Evolutionary conservation across 108 stramenopile species (phyloP), one percentile per base, ranked within the genome.

Genomic region (Conticribra guillardii): DNA sequence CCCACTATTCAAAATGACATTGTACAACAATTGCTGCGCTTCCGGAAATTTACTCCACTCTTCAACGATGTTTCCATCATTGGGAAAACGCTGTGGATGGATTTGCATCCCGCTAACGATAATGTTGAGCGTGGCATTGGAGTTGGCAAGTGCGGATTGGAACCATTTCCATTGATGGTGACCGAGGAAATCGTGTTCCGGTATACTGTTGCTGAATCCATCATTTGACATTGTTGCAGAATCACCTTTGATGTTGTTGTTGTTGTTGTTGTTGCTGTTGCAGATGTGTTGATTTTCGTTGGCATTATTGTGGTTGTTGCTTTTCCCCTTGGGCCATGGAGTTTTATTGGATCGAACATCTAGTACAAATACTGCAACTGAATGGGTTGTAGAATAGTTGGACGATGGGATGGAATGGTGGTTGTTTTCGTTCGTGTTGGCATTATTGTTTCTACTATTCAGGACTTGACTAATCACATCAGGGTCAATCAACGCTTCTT

Each of bases 161-260:
- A 96, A 82, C 95, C 95, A 96, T 60, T 63, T 69, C 91, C 91
- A 96, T 65, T 96, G 95, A 27, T 84, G 63, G 64, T 79, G 84
- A 17, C 94, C 94, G 15, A 95, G 68, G 67, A 92, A 84, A 59
- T 91, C 90, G 22, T 65, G 51, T n/a, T n/a, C n/a, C n/a, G n/a
- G n/a, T n/a, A n/a, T n/a, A n/a, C n/a, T n/a, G n/a, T n/a, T n/a
- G n/a, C n/a, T n/a, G n/a, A n/a, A n/a, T n/a, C n/a, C n/a, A n/a
- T n/a, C n/a, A n/a, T n/a, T n/a, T n/a, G n/a, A n/a, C n/a, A n/a
- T n/a, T n/a, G n/a, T n/a, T n/a, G n/a, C n/a, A n/a, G n/a, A n/a
- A n/a, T n/a, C n/a, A n/a, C n/a, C n/a, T n/a, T n/a, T n/a, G n/a
- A n/a, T n/a, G n/a, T n/a, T n/a, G 59, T 4, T 60, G 41, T 23